phyloP scores from a whole-genome alignment of 371 early-diverging fungal genomes.

The Syncephalastrum sp. region DNA sequence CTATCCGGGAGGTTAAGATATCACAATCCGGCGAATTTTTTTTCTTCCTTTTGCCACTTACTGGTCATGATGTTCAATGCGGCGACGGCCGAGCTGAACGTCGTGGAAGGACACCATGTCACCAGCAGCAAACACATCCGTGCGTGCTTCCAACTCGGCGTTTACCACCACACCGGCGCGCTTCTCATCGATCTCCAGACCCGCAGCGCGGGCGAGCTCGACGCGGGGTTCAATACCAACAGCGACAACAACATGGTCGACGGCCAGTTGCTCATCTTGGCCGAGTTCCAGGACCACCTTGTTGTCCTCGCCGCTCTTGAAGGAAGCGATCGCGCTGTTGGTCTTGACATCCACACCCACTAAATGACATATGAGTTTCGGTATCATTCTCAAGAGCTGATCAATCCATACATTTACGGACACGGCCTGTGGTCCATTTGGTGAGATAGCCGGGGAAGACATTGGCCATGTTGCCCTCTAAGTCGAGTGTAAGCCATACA shows the following conservation, averaged over 20 bases:
- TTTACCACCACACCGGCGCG: slow-evolving; percentile 74
- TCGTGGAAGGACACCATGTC: slow-evolving; percentile 78
- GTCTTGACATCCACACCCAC: slow-evolving; percentile 65
- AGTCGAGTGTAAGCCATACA: not conserved
- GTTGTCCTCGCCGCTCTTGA: slow-evolving; percentile 37
- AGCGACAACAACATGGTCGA: slow-evolving; percentile 74
- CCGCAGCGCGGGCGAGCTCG: slow-evolving; percentile 65
- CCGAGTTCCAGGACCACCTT: slow-evolving; percentile 53
- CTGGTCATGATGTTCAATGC: slow-evolving; percentile 78
- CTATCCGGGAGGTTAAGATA: slow-evolving; percentile 3
- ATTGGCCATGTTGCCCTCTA: slow-evolving; percentile 71
- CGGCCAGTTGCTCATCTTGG: slow-evolving; percentile 43
- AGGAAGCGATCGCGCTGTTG: slow-evolving; percentile 43
- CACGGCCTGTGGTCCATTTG: slow-evolving; percentile 66
- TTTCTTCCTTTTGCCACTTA: slow-evolving; percentile 14
- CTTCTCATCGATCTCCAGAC: slow-evolving; percentile 68
- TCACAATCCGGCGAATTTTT: no score
- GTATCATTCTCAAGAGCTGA: not conserved
- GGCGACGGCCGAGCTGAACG: slow-evolving; percentile 71
- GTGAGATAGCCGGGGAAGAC: slow-evolving; percentile 73
- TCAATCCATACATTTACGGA: slow-evolving; percentile 43
- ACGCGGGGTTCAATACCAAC: slow-evolving; percentile 73
- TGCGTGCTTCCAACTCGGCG: slow-evolving; percentile 74
- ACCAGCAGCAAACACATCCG: slow-evolving; percentile 75
- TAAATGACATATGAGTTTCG: slow-evolving; percentile 5